A percentile compares a stretch with the other conserved stretches of the same genome.
These are phyloP conservation scores for Carpinus fangiana DNA, from an alignment of 306 rosid genomes.

Conservation along the genomic window DNA sequence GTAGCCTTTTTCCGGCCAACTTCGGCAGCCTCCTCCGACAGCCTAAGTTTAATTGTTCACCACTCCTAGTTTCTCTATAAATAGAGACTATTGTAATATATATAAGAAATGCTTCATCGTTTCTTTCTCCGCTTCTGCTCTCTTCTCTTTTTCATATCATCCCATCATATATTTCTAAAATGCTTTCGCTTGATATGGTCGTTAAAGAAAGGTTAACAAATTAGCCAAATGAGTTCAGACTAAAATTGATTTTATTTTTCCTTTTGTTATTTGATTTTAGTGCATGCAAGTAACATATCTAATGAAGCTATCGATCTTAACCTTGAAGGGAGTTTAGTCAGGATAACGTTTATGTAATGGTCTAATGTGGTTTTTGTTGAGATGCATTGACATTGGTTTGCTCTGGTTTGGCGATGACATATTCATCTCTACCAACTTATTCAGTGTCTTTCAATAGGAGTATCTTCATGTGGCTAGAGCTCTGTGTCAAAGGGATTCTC, in stretches of 20 bases:
- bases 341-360: not conserved
- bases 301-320: slow-evolving; percentile 2
- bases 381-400: slow-evolving; percentile 10
- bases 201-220: not conserved
- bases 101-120: too few species aligned
- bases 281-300: not conserved
- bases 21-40: too few species aligned
- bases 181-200: not conserved
- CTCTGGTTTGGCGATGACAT: not conserved
- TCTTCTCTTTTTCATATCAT: too few species aligned
- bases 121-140: too few species aligned
- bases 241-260: not conserved
- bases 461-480: not conserved
- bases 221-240: not conserved
- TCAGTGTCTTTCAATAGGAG: not conserved
- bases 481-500: not conserved
- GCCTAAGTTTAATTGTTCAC: too few species aligned
- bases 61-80: too few species aligned
- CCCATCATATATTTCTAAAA: too few species aligned
- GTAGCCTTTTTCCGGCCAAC: too few species aligned
- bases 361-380: slow-evolving; percentile 2
- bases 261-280: not conserved
- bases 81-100: too few species aligned
- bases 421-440: not conserved
- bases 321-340: not conserved